Base-by-base conservation (phyloP, 371 early-diverging fungal species). In the Rhizopus microsporus region DNA sequence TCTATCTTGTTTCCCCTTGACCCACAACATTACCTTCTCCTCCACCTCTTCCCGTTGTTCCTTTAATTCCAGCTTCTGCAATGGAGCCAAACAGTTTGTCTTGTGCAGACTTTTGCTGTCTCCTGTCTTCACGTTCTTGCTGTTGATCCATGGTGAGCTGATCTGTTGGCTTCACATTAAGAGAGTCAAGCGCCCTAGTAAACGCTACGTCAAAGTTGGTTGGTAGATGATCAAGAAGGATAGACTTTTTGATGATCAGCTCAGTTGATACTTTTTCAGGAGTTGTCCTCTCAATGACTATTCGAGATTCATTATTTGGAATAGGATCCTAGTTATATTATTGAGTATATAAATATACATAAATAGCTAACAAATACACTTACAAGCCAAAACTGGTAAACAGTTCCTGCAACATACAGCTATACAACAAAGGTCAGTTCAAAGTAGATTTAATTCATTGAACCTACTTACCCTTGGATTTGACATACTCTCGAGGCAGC, bases 341-440 rank as follows among this genome's bases (percentile, higher is more conserved):
- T 1, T 46, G 12, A 52, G 15, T 52, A 40, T 30, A 30, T 38
- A 32, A 6, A 12, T 9, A 15, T 43, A n/a, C 13, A 12, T 7
- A 17, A 42, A 57, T 10, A 35, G 7, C 16, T 29, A 48, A 13
- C 13, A 15, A 3, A 5, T 35, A 0, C 16, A 40, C 42, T 57
- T 54, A 64, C 70, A 48, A 74, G 52, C 75, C 75, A 74, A 46
- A 74, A 74, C 51, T 74, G 75, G 56, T 71, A 74, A 2, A 74
- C 67, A 13, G 47, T 71, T 29, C 75, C 75, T 50, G 75, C 75
- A 4, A 74, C 69, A 52, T 74, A 74, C 13, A 74, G 48, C 75
- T 74, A 58, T 31, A 37, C 34, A 42, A 0, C 30, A 4, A 53
- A 44, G n/a, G n/a, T 23, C 17, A 51, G 7, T 10, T 7, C 7